Base-by-base conservation (phyloP, 331 rosid genomes). In the Phaseolus coccineus region DNA sequence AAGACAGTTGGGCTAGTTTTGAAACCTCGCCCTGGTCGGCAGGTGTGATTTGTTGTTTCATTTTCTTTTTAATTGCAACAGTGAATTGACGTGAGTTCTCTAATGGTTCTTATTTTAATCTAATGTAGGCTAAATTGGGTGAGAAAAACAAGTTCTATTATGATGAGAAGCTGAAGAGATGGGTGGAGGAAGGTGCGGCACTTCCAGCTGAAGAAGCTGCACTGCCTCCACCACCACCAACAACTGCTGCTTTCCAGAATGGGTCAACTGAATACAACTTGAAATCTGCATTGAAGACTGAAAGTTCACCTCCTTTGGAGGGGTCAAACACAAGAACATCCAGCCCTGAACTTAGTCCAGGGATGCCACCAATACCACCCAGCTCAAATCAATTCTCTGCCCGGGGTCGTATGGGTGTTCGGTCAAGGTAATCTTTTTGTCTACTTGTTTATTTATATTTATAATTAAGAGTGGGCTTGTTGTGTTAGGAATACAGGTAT, bases 151-250 rank as follows among this genome's bases (percentile, higher is more conserved):
- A 94, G 84, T 94, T 94, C 84, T 92, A 91, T 84, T 94, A 94
- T 73, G 97, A 94, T 58, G 97, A 94, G 79, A 91, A 92, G 76
- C 87, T 89, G 80, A 94, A 92, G 90, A 90, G 97, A 83, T 92
- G 98, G 98, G 94, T 94, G 16, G 97, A 92, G 82, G 93, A 92
- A 83, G 98, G 98, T 69, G 97, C 50, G 56, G 93, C 82, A 80
- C 69, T 83, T 80, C 96, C 98, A 11, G 82, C 96, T 66, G 98
- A 90, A 87, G 97, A 92, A 84, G 63, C 91, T 72, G 91, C 90
- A 24, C 80, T 88, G 82, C 89, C 92, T 5, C 98, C 97, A 22
- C 97, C 98, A 27, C 97, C 98, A 30, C 98, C 98, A 6, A 88
- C 92, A 72, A 84, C 87, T 69, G 66, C 91, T 77, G 63, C 89